Evolutionary conservation across 2,329 filamentous ascomycete genomes (phyloP).

Genomic region (Colletotrichum sidae): DNA sequence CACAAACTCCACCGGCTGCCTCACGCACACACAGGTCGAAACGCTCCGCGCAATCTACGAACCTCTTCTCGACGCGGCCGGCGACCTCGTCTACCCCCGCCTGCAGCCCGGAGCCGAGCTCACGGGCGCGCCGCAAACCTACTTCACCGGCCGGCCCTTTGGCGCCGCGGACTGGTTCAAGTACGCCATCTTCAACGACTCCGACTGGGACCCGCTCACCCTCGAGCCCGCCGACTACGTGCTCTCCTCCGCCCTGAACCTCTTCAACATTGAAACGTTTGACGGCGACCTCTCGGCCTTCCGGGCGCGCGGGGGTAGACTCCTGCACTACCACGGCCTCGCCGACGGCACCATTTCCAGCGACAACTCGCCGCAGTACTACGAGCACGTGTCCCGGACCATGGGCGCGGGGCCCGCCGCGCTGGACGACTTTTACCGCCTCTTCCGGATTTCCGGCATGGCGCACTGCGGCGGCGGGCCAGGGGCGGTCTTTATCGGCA

Average conservation of each 20-base stretch:
- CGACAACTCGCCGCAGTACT: constrained; percentile 60
- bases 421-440: constrained; percentile 59
- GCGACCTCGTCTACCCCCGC: constrained; percentile 52
- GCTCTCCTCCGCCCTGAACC: constrained; percentile 47
- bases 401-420: constrained; percentile 49
- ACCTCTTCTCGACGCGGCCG: constrained; percentile 45
- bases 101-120: constrained; percentile 62
- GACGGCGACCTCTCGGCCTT: constrained; percentile 53
- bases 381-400: constrained; percentile 57
- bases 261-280: constrained; percentile 52
- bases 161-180: constrained; percentile 47
- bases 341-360: constrained; percentile 55
- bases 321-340: constrained; percentile 60
- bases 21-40: constrained; percentile 49
- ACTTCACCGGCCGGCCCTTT: constrained; percentile 50
- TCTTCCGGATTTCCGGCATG: constrained; percentile 65
- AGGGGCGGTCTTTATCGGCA: constrained; percentile 50
- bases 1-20: background rate
- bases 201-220: constrained; percentile 48
- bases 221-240: constrained; percentile 50
- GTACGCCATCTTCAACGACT: constrained; percentile 54
- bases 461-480: constrained; percentile 60
- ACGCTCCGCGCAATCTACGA: constrained; percentile 48
- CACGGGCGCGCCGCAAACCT: constrained; percentile 52
- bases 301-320: constrained; percentile 53